Evolutionary conservation across 1,284 basidiomycete genomes (phyloP).

Genomic region (Boletus smithii): DNA sequence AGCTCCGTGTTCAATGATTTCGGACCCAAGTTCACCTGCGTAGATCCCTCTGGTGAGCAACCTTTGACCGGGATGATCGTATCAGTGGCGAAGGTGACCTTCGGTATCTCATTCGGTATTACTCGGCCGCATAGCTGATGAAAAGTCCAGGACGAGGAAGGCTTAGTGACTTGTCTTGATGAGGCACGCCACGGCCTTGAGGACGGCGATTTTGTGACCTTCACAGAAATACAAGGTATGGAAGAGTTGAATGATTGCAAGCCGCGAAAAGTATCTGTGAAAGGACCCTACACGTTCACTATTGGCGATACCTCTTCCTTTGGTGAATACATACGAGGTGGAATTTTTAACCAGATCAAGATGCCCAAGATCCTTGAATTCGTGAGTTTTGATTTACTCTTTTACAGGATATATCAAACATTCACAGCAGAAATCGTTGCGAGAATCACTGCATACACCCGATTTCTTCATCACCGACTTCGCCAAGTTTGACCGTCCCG

Average conservation of each 20-base stretch:
- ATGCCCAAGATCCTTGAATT: slow-evolving; percentile 97
- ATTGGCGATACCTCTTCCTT: slow-evolving; percentile 87
- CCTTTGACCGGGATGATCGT: slow-evolving; percentile 95
- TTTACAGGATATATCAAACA: slow-evolving; percentile 3
- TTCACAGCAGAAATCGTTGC: slow-evolving; percentile 78
- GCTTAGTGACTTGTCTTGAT: slow-evolving; percentile 93
- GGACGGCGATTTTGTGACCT: slow-evolving; percentile 97
- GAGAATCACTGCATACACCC: slow-evolving; percentile 80
- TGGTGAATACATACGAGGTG: slow-evolving; percentile 82
- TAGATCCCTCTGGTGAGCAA: slow-evolving; percentile 94
- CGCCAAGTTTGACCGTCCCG: slow-evolving; percentile 94
- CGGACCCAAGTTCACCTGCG: slow-evolving; percentile 89
- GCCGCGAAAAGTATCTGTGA: slow-evolving; percentile 89
- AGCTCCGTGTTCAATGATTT: slow-evolving; percentile 97
- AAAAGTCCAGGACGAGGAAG: slow-evolving; percentile 68
- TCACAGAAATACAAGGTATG: slow-evolving; percentile 98
- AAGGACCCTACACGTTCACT: slow-evolving; percentile 94
- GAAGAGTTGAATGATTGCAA: slow-evolving; percentile 86
- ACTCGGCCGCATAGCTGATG: slow-evolving; percentile 5
- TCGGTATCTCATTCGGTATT: slow-evolving; percentile 10
- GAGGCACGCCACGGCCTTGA: slow-evolving; percentile 97
- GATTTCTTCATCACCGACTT: slow-evolving; percentile 97
- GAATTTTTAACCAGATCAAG: slow-evolving; percentile 98
- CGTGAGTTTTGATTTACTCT: slow-evolving; percentile 48
- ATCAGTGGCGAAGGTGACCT: slow-evolving; percentile 72